Conservation (phyloP, 2,329 filamentous ascomycete species). For the Bipolaris victoriae region DNA sequence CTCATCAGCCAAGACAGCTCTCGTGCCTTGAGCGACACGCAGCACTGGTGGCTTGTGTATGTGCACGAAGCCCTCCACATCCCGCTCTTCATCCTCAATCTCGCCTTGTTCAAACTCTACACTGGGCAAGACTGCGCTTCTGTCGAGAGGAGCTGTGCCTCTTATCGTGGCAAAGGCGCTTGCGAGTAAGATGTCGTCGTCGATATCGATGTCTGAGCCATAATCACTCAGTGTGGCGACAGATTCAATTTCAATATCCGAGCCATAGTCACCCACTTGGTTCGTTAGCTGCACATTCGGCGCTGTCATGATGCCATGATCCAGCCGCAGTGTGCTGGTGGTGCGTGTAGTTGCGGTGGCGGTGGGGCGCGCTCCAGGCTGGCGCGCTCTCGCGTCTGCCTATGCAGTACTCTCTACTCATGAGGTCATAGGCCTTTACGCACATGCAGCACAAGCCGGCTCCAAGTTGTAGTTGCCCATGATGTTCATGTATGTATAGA, state of each 20-base stretch:
- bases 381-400: constrained; percentile 21
- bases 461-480: neutral
- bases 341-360: constrained; percentile 10
- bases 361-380: constrained; percentile 16
- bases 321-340: constrained; percentile 5
- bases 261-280: constrained; percentile 65
- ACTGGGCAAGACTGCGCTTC: constrained; percentile 22
- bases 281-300: constrained; percentile 17
- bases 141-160: constrained; percentile 9
- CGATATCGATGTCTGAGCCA: constrained; percentile 68
- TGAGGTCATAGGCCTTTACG: constrained; percentile 21
- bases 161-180: constrained; percentile 20
- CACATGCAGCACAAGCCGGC: constrained; percentile 3
- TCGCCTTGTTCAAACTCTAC: constrained; percentile 33
- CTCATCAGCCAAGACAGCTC: constrained; percentile 2
- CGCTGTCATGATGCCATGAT: constrained; percentile 38
- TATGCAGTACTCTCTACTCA: constrained; percentile 1
- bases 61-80: constrained; percentile 55
- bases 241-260: constrained; percentile 62
- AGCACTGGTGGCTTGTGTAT: constrained; percentile 36
- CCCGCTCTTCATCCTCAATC: constrained; percentile 26
- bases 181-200: constrained; percentile 58
- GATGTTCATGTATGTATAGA: neutral
- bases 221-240: constrained; percentile 61
- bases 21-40: constrained; percentile 23